Percentiles rank a stretch among this genome's conserved stretches.
phyloP scores from a whole-genome alignment of 768 basidiomycete species.

The Fomitopsis serialis region DNA sequence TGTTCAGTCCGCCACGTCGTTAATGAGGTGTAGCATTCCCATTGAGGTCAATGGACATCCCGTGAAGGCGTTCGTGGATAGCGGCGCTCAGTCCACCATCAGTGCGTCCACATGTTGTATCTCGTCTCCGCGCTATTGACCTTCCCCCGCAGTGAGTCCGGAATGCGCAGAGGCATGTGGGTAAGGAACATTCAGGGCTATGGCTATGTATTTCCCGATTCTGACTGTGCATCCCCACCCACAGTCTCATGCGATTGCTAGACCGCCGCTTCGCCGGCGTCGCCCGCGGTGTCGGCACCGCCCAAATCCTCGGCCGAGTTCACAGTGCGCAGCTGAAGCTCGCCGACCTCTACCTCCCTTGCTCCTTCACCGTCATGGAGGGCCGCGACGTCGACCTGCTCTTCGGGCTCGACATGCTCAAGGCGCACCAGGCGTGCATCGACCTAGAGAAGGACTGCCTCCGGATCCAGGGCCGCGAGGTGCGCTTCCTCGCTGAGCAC shows the following conservation, averaged over 20 bases:
- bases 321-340: conserved; percentile 92
- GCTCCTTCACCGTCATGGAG: conserved; percentile 96
- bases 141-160: conserved; percentile 64
- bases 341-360: conserved; percentile 77
- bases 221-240: not conserved
- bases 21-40: conserved; percentile 52
- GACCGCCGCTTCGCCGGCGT: conserved; percentile 87
- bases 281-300: conserved; percentile 91
- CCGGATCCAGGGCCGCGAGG: conserved; percentile 87
- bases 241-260: conserved; percentile 86
- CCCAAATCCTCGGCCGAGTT: conserved; percentile 88
- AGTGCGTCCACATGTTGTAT: conserved; percentile 46
- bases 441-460: conserved; percentile 87
- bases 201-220: not conserved
- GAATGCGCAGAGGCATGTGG: conserved; percentile 89
- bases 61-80: conserved; percentile 97
- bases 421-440: conserved; percentile 93
- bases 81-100: conserved; percentile 95
- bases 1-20: not conserved
- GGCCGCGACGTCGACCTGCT: conserved; percentile 92
- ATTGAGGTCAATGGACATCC: conserved; percentile 89
- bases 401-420: conserved; percentile 98
- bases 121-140: not conserved
- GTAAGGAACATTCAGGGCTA: conserved; percentile 33
- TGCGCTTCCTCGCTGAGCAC: conserved; percentile 88